These are phyloP conservation scores for Aureobasidium uvarum DNA, from an alignment of 2,329 filamentous ascomycete species.

Conservation along the genomic window DNA sequence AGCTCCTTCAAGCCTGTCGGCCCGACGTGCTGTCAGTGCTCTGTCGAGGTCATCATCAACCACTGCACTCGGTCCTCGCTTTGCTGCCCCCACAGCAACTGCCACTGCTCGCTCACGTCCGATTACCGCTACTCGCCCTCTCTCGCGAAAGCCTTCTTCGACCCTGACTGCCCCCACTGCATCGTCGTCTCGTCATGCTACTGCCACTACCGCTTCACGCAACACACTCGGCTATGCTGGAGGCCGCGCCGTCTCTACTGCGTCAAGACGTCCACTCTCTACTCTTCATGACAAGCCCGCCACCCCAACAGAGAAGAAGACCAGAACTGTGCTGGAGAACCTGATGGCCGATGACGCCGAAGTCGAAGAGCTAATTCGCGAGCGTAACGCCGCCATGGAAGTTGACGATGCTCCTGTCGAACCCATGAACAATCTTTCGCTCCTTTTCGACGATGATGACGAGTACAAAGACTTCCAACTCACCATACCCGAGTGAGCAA, in stretches of 20 bases:
- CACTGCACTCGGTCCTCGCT: slow-evolving; percentile 31
- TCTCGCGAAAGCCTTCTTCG: slow-evolving; percentile 44
- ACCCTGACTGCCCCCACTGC: slow-evolving; percentile 35
- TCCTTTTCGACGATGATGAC: slow-evolving; percentile 30
- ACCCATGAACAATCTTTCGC: slow-evolving; percentile 26
- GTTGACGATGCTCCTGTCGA: not conserved
- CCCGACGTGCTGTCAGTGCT: slow-evolving; percentile 51
- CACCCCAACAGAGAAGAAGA: slow-evolving; percentile 26
- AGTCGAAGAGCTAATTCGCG: slow-evolving; percentile 33
- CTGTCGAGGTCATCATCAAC: slow-evolving; percentile 39
- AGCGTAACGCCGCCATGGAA: slow-evolving; percentile 6
- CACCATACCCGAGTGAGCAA: slow-evolving; percentile 6
- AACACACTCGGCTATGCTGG: slow-evolving; percentile 84
- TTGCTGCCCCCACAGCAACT: slow-evolving; percentile 42
- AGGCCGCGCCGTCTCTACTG: slow-evolving; percentile 59
- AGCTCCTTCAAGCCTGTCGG: slow-evolving; percentile 52
- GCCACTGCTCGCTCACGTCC: slow-evolving; percentile 43
- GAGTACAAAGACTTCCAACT: slow-evolving; percentile 32
- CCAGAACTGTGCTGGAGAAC: slow-evolving; percentile 21
- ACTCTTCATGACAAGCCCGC: slow-evolving; percentile 26
- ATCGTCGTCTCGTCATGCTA: slow-evolving; percentile 50
- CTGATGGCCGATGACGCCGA: slow-evolving; percentile 21
- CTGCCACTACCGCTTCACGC: slow-evolving; percentile 66
- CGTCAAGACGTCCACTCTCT: slow-evolving; percentile 36
- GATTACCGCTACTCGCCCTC: slow-evolving; percentile 34